Base-by-base conservation (phyloP, 208 protist genomes). In the Pavlovales sp. region DNA sequence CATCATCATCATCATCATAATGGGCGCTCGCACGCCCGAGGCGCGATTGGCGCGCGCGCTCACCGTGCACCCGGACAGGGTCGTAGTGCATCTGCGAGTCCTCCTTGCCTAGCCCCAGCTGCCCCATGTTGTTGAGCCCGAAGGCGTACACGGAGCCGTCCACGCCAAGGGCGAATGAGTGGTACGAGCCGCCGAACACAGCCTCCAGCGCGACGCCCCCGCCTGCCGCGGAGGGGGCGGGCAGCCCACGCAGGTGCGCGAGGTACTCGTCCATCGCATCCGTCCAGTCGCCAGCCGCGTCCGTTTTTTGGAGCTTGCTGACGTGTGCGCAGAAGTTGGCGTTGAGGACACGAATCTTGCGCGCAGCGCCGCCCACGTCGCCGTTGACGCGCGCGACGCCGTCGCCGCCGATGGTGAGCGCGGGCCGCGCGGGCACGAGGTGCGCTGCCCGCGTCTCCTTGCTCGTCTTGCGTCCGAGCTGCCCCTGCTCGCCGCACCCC, bases 101-200 rank as follows among this genome's bases (percentile, higher is more conserved):
- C 57, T 10, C 57, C 26, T 71, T 10, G 47, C 57, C 78, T 4
- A 91, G 67, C 84, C 57, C 89, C 0, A 79, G 46, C 75, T 91
- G 89, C 2, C 89, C 78, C 66, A 88, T 88, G 42, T 91, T 82
- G 89, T 91, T 91, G 42, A 91, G 79, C 18, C 89, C 89, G 46
- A 77, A 86, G 26, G 89, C 83, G 44, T 81, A 89, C 4, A 91
- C 89, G 66, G 75, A 79, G 34, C 89, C 84, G n/a, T 26, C 7
- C 57, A 5, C 34, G 20, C 75, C 75, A 66, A 91, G 79, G 28
- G 57, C 67, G 38, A 86, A 90, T 11, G 79, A 75, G 46, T 91
- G 89, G 77, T 90, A 90, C 11, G 88, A 39, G 34, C 82, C 82
- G 32, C 34, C n/a, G 66, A 78, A 86, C 37, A 47, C 82, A 0